A percentile compares a stretch with the other conserved stretches of the same genome.
These are phyloP conservation scores for Candida lessepsii DNA, from an alignment of 805 yeast genomes.

Conservation along the genomic window DNA sequence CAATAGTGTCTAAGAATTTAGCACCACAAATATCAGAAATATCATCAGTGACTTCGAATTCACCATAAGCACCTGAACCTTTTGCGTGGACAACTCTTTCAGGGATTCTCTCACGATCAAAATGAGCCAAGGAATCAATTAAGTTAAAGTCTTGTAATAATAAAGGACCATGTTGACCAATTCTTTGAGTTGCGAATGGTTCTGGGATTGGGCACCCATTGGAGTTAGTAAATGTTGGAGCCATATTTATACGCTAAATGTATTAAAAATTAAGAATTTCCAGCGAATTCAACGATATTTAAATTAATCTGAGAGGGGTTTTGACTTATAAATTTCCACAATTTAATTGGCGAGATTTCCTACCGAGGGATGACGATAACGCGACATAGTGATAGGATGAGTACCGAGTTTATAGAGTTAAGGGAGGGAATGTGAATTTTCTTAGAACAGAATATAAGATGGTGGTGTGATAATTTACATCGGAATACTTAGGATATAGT, in stretches of 20 bases:
- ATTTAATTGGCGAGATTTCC: slow-evolving; percentile 6
- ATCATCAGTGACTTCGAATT: slow-evolving; percentile 84
- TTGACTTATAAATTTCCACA: slow-evolving; percentile 7
- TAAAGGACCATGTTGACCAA: slow-evolving; percentile 75
- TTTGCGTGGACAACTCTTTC: slow-evolving; percentile 94
- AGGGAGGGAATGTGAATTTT: too few relatives aligned
- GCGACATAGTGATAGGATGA: too few relatives aligned
- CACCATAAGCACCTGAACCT: slow-evolving; percentile 89
- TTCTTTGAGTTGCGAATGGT: slow-evolving; percentile 73
- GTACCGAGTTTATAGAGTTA: too few relatives aligned
- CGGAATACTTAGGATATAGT: too few relatives aligned
- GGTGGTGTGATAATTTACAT: too few relatives aligned
- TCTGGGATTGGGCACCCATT: slow-evolving; percentile 77
- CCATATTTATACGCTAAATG: slow-evolving; percentile 24
- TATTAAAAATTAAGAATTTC: background rate
- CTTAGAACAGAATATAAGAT: too few relatives aligned
- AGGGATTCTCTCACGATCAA: slow-evolving; percentile 87
- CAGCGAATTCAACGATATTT: background rate
- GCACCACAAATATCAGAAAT: slow-evolving; percentile 70
- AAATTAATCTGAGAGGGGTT: slow-evolving; percentile 2
- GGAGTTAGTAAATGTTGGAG: slow-evolving; percentile 68
- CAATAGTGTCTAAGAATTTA: slow-evolving; percentile 67
- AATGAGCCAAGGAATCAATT: slow-evolving; percentile 80
- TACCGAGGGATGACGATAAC: slow-evolving; percentile 3
- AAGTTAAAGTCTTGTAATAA: slow-evolving; percentile 78